phyloP scores from a whole-genome alignment of 257 asterid genomes.

The Capsicum pubescens region DNA sequence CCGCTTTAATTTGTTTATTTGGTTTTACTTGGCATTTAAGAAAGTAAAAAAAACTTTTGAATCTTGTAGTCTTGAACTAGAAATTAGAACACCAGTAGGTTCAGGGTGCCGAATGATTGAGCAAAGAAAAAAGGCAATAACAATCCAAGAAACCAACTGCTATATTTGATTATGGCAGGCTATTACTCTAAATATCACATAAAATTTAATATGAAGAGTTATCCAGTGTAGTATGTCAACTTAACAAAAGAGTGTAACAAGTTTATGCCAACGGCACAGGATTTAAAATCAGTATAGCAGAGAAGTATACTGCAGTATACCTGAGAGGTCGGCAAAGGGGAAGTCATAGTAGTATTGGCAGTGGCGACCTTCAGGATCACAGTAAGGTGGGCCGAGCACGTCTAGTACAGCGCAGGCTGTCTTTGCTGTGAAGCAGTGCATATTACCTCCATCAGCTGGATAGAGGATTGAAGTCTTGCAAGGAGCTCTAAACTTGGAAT shows the following conservation, averaged over 20 bases:
- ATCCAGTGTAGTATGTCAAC: background rate
- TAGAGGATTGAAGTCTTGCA: constrained; percentile 69
- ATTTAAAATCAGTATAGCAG: background rate
- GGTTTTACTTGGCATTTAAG: too few relatives aligned
- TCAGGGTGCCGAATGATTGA: background rate
- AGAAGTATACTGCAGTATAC: constrained; percentile 26
- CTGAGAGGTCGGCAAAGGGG: constrained; percentile 48
- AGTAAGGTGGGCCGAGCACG: constrained; percentile 91
- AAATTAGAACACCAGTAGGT: background rate
- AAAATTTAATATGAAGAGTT: background rate
- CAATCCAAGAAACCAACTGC: background rate
- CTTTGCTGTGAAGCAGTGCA: constrained; percentile 81
- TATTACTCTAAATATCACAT: background rate
- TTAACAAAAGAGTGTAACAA: background rate
- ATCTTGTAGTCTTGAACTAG: too few relatives aligned
- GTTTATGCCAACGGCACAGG: background rate
- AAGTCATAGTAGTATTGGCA: constrained; percentile 69
- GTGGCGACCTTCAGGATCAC: constrained; percentile 85
- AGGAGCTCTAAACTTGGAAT: constrained; percentile 67
- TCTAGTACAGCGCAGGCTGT: constrained; percentile 87
- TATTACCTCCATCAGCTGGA: constrained; percentile 82
- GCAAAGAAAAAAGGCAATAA: background rate
- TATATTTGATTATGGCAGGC: background rate
- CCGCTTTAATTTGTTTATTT: too few relatives aligned
- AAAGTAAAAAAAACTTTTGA: too few relatives aligned